Evolutionary conservation across 2,329 filamentous ascomycete species (phyloP), one percentile per base, ranked within the genome.

Genomic region (Exophiala calicioides): DNA sequence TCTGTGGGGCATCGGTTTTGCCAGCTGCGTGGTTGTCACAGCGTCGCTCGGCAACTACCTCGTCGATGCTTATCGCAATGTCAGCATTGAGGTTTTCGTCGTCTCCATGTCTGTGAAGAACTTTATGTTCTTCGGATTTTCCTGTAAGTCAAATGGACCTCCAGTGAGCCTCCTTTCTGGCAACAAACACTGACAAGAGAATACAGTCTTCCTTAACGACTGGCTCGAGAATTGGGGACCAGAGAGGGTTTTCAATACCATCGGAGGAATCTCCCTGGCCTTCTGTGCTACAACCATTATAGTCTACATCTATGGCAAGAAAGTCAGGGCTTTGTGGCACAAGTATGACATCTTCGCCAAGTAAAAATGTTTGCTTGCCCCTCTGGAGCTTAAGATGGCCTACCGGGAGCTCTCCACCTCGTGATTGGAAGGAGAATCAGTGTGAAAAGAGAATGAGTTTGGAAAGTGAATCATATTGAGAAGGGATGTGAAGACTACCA

Each of bases 61-160:
- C 61, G 87, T 95, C 9, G 90, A 96, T 69, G 90, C 90, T 0
- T 90, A 95, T 68, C 84, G 89, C 85, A 84, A 90, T 52, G 80
- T 95, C 47, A 82, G 87, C 1, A 80, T 95, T 40, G 90, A 95
- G 68, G 86, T 84, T 5, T 94, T 95, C 65, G 95, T 90, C 0
- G 87, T 88, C 67, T 79, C 91, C 64, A 79, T 95, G 56, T 83
- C 95, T 42, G 95, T 95, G 75, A 95, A 95, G 70, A 95, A 95
- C 68, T 78, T 96, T 53, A 94, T 95, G 71, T 87, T 84, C 55
- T 96, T 93, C 59, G 67, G 65, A 1, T 68, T 70, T 36, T 66
- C 63, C 7, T 70, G 39, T 49, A 24, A 37, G 46, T 37, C 5
- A n/a, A n/a, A n/a, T n/a, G n/a, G n/a, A n/a, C n/a, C n/a, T n/a